These are phyloP conservation scores for Discostella pseudostelligera DNA, from an alignment of 108 stramenopile genomes.

Conservation along the genomic window DNA sequence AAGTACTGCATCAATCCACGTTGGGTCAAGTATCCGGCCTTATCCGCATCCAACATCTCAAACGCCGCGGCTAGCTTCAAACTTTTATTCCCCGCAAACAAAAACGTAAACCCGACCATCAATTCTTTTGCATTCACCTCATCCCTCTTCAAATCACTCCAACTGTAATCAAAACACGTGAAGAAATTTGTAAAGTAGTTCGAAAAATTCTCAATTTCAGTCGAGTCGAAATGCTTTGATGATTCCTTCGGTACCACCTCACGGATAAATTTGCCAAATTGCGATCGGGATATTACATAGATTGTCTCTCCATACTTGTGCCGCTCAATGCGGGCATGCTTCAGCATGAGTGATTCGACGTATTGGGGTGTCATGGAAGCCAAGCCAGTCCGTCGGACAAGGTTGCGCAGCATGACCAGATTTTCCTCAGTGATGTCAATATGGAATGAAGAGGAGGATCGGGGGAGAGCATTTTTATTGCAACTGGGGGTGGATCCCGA, in stretches of 20 bases:
- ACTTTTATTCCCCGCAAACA: constrained; percentile 89
- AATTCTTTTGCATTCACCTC: constrained; percentile 71
- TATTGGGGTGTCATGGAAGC: constrained; percentile 49
- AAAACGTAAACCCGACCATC: constrained; percentile 79
- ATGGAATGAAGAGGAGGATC: constrained; percentile 32
- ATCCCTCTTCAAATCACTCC: constrained; percentile 58
- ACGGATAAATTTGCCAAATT: constrained; percentile 49
- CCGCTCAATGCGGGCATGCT: constrained; percentile 29
- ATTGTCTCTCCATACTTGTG: constrained; percentile 23
- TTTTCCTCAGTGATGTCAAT: constrained; percentile 85
- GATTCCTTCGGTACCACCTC: constrained; percentile 48
- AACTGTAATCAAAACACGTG: constrained; percentile 69
- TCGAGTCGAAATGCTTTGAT: constrained; percentile 36
- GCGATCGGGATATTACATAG: constrained; percentile 39
- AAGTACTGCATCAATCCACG: constrained; percentile 70
- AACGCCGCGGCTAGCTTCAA: constrained; percentile 74
- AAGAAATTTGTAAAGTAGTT: constrained; percentile 71
- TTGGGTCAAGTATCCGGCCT: constrained; percentile 55
- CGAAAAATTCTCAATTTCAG: constrained; percentile 61
- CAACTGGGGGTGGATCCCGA: constrained; percentile 42
- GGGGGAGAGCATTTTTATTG: background rate
- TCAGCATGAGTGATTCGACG: constrained; percentile 61
- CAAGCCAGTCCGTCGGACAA: constrained; percentile 70
- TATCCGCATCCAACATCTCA: constrained; percentile 65
- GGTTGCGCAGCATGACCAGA: constrained; percentile 56